These are phyloP conservation scores for Diaporthe helianthi DNA, from an alignment of 2,329 filamentous ascomycete species.

Conservation along the genomic window DNA sequence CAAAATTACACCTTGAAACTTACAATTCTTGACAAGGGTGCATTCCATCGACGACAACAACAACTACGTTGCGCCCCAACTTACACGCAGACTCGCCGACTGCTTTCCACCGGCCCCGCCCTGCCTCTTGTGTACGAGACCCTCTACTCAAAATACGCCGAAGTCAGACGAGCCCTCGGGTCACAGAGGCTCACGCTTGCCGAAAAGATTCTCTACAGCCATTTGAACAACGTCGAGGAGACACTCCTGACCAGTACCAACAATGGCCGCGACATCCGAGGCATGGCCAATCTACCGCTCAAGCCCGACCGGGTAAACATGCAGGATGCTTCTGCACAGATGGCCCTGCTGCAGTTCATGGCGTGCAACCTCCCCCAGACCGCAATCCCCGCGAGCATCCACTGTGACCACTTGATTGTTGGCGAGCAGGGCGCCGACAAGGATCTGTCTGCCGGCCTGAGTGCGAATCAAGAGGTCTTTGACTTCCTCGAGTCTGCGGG, in stretches of 20 bases:
- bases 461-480: constrained; percentile 95
- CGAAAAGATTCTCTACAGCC: constrained; percentile 98
- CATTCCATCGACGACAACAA: constrained; percentile 45
- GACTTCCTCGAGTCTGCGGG: constrained; percentile 94
- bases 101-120: constrained; percentile 49
- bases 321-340: constrained; percentile 98
- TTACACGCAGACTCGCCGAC: constrained; percentile 33
- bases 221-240: constrained; percentile 88
- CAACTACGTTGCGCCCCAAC: constrained; percentile 43
- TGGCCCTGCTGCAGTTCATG: constrained; percentile 99
- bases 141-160: constrained; percentile 76
- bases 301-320: constrained; percentile 98
- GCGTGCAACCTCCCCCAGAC: constrained; percentile 88
- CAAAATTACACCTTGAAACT: constrained; percentile 1
- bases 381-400: constrained; percentile 94
- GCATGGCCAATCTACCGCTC: constrained; percentile 91
- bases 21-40: constrained; percentile 43
- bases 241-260: constrained; percentile 83
- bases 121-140: constrained; percentile 79
- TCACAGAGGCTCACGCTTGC: constrained; percentile 78
- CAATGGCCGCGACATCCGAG: constrained; percentile 84
- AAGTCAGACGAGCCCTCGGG: constrained; percentile 78
- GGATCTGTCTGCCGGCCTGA: constrained; percentile 84
- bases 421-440: constrained; percentile 87
- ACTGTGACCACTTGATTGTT: constrained; percentile 99